Evolutionary conservation across 768 basidiomycete genomes (phyloP), one percentile per base, ranked within the genome.

Genomic region (Sistotremastrum niveocremeum): DNA sequence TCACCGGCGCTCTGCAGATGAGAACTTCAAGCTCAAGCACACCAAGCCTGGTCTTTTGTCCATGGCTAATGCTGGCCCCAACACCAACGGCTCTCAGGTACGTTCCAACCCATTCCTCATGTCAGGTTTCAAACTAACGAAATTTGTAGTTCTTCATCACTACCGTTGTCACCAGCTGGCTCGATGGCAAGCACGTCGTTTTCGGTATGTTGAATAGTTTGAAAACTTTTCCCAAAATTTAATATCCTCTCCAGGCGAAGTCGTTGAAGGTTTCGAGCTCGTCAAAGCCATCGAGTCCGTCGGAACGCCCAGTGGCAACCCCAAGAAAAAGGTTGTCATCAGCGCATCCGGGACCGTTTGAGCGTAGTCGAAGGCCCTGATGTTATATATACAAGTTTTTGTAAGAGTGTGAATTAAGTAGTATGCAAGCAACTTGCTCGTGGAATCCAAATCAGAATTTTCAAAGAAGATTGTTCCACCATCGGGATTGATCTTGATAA

Each of bases 121-220:
- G 2, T 5, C 10, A 2, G 5, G 11, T 44, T 10, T 37, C 31
- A 34, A 35, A 32, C 29, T 12, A 50, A 20, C 31, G 6, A 20
- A 71, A 71, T 11, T 72, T 76, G 11, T 83, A 89, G 62, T 91
- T 93, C 75, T 91, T 94, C 72, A 79, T 93, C 68, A 88, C 84
- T 51, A 91, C 87, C 37, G 79, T 78, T 46, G 63, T 66, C 34
- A 84, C 84, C 3, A 64, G 68, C 35, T 88, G 84, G 85, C 76
- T 91, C 49, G 84, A 91, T 59, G 81, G 80, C 47, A 73, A 71
- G 47, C 81, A 89, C 63, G 83, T 88, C 63, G 88, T 93, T 41
- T 91, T 94, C 56, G 90, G 89, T 77, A 54, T 40, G 59, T 46
- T 42, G 8, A 45, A 39, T 11, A 31, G n/a, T 11, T 20, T 29